Percentiles rank a stretch among this genome's conserved stretches.
phyloP scores from a whole-genome alignment of 257 asterid genomes.

The Jacaranda copaia region DNA sequence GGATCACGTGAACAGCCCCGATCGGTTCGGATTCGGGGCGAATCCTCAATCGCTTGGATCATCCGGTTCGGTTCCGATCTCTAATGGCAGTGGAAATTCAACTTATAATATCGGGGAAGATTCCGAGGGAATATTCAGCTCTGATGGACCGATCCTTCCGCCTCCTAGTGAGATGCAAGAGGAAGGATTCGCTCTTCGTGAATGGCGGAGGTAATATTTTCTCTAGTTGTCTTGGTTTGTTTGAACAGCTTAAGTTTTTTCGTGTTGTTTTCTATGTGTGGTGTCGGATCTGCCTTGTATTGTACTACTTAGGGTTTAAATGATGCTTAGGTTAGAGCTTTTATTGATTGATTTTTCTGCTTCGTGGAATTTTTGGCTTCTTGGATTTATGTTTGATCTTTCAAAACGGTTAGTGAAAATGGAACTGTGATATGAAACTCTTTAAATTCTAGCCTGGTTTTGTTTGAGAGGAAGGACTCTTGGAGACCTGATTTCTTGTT shows the following conservation, averaged over 20 bases:
- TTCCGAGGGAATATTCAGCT: conserved; percentile 75
- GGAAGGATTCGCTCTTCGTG: conserved; percentile 84
- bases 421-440: conserved; percentile 22
- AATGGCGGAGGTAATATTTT: conserved; percentile 84
- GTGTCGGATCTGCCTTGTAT: conserved; percentile 26
- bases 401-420: background rate
- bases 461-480: conserved; percentile 3
- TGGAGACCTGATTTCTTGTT: conserved; percentile 22
- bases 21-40: conserved; percentile 77
- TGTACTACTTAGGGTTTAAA: background rate
- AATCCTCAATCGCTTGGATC: conserved; percentile 56
- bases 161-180: conserved; percentile 88
- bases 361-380: background rate
- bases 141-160: conserved; percentile 86
- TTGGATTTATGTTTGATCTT: conserved; percentile 15
- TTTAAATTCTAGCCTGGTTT: conserved; percentile 13
- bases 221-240: background rate
- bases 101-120: conserved; percentile 58
- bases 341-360: background rate
- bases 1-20: conserved; percentile 67
- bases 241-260: background rate
- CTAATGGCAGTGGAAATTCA: conserved; percentile 70
- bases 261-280: background rate
- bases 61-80: conserved; percentile 55
- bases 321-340: background rate